These are phyloP conservation scores for Camellia oleifera DNA, from an alignment of 179 eudicot species.

Conservation along the genomic window DNA sequence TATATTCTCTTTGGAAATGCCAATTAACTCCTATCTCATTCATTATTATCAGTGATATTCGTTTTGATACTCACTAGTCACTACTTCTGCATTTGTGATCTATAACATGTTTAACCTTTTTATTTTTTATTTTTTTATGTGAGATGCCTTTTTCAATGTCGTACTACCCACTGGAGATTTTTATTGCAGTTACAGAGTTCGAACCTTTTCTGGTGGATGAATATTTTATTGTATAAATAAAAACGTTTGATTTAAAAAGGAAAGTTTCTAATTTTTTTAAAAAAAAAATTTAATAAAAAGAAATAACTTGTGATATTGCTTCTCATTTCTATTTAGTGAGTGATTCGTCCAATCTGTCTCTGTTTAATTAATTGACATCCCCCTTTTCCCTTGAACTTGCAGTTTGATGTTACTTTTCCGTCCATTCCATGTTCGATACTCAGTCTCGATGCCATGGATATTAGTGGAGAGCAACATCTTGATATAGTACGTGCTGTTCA, in stretches of 20 bases:
- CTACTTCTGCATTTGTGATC: neutral
- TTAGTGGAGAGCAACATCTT: constrained; percentile 69
- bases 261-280: too few species aligned
- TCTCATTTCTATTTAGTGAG: neutral
- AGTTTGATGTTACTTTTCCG: constrained; percentile 72
- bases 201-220: neutral
- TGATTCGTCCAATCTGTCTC: neutral
- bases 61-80: too few species aligned
- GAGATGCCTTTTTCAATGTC: constrained; percentile 5
- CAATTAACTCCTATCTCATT: neutral
- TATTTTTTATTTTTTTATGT: neutral
- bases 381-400: constrained; percentile 29
- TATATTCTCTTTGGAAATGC: neutral
- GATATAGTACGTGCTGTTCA: constrained; percentile 47
- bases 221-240: neutral
- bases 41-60: neutral
- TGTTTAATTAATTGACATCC: constrained; percentile 16
- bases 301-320: neutral
- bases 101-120: neutral
- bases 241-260: neutral
- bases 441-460: constrained; percentile 65
- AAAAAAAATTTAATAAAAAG: neutral
- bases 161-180: neutral
- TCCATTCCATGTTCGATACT: constrained; percentile 52
- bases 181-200: neutral